Percentiles rank a stretch among this genome's conserved stretches.
These are phyloP conservation scores for Sugiyamaella sp. DNA, from an alignment of 1,139 yeast species.

Conservation along the genomic window DNA sequence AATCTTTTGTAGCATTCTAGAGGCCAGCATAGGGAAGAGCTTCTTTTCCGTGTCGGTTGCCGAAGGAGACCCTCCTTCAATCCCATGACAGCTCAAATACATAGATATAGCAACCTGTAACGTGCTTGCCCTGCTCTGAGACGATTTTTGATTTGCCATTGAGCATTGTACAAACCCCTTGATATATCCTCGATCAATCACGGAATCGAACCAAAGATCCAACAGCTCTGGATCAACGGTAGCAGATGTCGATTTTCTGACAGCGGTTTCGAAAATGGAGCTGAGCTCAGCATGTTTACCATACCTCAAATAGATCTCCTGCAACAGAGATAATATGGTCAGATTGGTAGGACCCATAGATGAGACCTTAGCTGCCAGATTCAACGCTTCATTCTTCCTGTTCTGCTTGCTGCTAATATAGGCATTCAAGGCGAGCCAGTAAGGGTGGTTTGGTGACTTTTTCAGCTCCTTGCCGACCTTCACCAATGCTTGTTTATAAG, in stretches of 20 bases:
- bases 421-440: slow-evolving; percentile 54
- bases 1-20: slow-evolving; percentile 52
- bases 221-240: slow-evolving; percentile 45
- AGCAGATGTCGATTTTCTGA: slow-evolving; percentile 48
- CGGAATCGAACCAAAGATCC: slow-evolving; percentile 40
- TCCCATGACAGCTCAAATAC: slow-evolving; percentile 17
- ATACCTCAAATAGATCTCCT: slow-evolving; percentile 34
- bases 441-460: slow-evolving; percentile 58
- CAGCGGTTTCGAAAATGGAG: slow-evolving; percentile 57
- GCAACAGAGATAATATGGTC: slow-evolving; percentile 22
- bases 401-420: slow-evolving; percentile 51
- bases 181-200: slow-evolving; percentile 38
- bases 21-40: slow-evolving; percentile 60
- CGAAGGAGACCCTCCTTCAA: background rate
- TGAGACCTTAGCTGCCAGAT: slow-evolving; percentile 49
- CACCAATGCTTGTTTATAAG: slow-evolving; percentile 56
- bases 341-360: slow-evolving; percentile 57
- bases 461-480: slow-evolving; percentile 54
- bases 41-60: slow-evolving; percentile 45
- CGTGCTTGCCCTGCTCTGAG: slow-evolving; percentile 44
- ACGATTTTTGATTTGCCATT: slow-evolving; percentile 38
- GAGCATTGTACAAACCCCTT: slow-evolving; percentile 43
- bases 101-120: slow-evolving; percentile 50
- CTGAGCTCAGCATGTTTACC: slow-evolving; percentile 47
- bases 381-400: slow-evolving; percentile 49